Evolutionary conservation across 2,329 filamentous ascomycete species (phyloP).

Genomic region (Parascedosporium putredinis): DNA sequence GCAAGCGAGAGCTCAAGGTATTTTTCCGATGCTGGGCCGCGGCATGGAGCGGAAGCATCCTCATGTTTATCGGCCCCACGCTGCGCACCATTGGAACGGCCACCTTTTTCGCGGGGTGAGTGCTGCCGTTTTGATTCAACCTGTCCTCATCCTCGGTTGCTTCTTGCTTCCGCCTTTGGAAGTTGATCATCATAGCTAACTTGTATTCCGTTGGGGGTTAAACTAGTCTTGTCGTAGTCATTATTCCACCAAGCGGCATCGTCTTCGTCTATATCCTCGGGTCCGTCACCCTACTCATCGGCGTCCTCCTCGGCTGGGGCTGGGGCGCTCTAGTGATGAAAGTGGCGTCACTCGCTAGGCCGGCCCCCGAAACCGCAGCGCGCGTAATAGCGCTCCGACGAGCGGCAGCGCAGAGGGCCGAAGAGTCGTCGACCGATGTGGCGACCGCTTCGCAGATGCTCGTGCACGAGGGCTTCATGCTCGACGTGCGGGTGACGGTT

Average conservation of each 20-base stretch:
- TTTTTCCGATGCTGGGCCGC: constrained; percentile 35
- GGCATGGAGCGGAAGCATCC: constrained; percentile 31
- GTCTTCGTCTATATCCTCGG: constrained; percentile 34
- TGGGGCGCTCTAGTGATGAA: constrained; percentile 40
- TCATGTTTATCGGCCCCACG: constrained; percentile 35
- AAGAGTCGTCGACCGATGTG: constrained; percentile 18
- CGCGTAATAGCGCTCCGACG: constrained; percentile 22
- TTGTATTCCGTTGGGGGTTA: too few relatives aligned
- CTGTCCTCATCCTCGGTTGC: too few relatives aligned
- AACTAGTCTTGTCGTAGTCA: constrained; percentile 33
- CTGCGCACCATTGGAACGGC: constrained; percentile 29
- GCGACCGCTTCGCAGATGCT: constrained; percentile 19
- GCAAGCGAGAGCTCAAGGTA: constrained; percentile 32
- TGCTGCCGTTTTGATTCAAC: not conserved
- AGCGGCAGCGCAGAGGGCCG: constrained; percentile 19
- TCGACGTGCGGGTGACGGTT: constrained; percentile 33
- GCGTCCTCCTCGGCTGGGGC: constrained; percentile 36
- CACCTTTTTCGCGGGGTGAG: constrained; percentile 29
- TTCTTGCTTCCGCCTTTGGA: too few relatives aligned
- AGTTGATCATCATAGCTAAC: too few relatives aligned
- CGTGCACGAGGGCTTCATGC: constrained; percentile 33
- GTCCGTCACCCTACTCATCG: constrained; percentile 30
- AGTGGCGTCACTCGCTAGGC: constrained; percentile 31
- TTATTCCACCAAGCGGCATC: constrained; percentile 33
- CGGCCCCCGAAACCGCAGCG: constrained; percentile 25